Evolutionary conservation across 73 alveolate species (phyloP).

Genomic region (Paramecium pentaurelia): DNA sequence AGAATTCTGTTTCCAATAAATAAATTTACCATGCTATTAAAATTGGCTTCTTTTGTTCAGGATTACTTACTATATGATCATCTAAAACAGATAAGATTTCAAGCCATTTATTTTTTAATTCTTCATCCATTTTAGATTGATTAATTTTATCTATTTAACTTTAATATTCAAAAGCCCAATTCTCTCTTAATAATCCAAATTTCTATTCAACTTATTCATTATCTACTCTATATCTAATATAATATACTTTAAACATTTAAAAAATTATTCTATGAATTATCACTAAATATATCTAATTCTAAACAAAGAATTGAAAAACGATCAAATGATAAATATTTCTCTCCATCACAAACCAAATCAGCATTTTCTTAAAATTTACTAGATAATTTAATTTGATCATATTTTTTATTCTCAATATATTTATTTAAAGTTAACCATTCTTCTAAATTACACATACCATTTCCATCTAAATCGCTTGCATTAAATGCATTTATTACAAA

Average conservation of each 20-base stretch:
- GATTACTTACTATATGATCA: not conserved
- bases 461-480: conserved; percentile 61
- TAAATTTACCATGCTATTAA: not conserved
- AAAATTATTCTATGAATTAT: conserved; percentile 26
- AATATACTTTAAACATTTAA: not conserved
- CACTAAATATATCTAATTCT: conserved; percentile 54
- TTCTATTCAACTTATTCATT: not conserved
- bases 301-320: conserved; percentile 44
- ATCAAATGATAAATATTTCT: conserved; percentile 53
- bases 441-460: conserved; percentile 47
- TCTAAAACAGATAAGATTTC: not conserved
- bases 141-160: not conserved
- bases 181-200: not conserved
- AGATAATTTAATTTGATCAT: conserved; percentile 19
- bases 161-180: not conserved
- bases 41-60: not conserved
- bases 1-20: not conserved
- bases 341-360: conserved; percentile 43
- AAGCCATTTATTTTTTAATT: not conserved
- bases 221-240: not conserved
- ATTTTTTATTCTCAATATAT: conserved; percentile 46
- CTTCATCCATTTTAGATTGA: not conserved
- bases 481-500: conserved; percentile 56
- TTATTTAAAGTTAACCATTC: conserved; percentile 54
- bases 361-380: conserved; percentile 48